These are phyloP conservation scores for Saccharomyces hybrid DNA, from an alignment of 1,139 yeast species.

Conservation along the genomic window DNA sequence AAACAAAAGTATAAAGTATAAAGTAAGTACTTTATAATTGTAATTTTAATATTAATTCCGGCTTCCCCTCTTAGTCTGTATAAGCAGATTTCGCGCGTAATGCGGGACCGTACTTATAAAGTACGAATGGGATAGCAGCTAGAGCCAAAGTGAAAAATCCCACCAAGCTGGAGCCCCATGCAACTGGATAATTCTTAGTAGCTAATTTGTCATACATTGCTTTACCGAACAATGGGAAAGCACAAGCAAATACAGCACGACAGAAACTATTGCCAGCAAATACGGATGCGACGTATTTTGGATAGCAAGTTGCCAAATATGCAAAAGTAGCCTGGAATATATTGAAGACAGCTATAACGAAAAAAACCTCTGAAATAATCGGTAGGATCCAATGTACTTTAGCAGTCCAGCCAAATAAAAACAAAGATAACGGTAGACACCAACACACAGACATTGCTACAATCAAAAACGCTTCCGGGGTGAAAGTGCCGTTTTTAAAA, in stretches of 20 bases:
- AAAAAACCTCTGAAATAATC: conserved; percentile 38
- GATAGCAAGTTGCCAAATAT: conserved; percentile 33
- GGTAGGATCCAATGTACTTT: conserved; percentile 41
- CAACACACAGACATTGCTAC: conserved; percentile 14
- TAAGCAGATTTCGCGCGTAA: conserved; percentile 23
- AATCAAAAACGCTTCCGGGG: conserved; percentile 15
- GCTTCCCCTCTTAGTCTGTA: not conserved
- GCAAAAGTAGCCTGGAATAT: conserved; percentile 37
- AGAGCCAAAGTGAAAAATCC: conserved; percentile 39
- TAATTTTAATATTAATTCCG: not conserved
- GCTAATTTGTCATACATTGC: conserved; percentile 43
- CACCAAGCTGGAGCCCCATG: conserved; percentile 47
- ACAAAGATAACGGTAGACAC: conserved; percentile 15
- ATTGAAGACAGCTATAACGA: conserved; percentile 36
- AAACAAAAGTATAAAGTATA: not conserved
- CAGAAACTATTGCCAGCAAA: conserved; percentile 50
- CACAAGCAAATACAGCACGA: conserved; percentile 40
- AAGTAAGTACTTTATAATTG: not conserved
- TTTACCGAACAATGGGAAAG: conserved; percentile 55
- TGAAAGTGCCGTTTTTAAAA: conserved; percentile 11
- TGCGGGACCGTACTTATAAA: conserved; percentile 46
- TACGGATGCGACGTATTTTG: conserved; percentile 46
- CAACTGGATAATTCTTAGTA: conserved; percentile 45
- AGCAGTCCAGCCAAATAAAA: conserved; percentile 40
- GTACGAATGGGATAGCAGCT: conserved; percentile 42